These are phyloP conservation scores for Candida manassasensis DNA, from an alignment of 805 yeast genomes.

Conservation along the genomic window DNA sequence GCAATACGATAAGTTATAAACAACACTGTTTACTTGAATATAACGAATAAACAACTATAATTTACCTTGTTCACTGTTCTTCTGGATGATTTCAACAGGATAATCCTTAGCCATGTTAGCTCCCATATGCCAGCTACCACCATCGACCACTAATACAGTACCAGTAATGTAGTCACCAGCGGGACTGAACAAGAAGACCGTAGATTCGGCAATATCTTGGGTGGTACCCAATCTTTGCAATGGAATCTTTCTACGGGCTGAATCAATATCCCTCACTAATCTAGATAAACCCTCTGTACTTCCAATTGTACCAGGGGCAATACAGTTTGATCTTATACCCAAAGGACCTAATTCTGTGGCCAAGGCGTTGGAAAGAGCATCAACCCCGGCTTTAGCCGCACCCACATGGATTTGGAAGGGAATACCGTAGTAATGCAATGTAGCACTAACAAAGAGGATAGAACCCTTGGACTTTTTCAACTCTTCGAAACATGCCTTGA, in stretches of 20 bases:
- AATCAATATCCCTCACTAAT: conserved; percentile 29
- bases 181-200: conserved; percentile 75
- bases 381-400: conserved; percentile 96
- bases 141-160: conserved; percentile 79
- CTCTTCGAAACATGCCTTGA: conserved; percentile 35
- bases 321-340: conserved; percentile 75
- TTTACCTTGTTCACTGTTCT: background rate
- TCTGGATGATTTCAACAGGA: conserved; percentile 23
- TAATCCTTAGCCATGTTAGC: conserved; percentile 17
- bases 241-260: conserved; percentile 44
- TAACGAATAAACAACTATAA: conserved; percentile 1
- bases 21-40: too few relatives aligned
- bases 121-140: conserved; percentile 83
- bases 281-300: conserved; percentile 81
- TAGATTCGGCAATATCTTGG: conserved; percentile 80
- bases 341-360: conserved; percentile 90
- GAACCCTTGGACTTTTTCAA: conserved; percentile 40
- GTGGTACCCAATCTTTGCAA: conserved; percentile 64
- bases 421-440: conserved; percentile 41
- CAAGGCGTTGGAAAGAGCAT: conserved; percentile 73
- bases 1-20: too few relatives aligned
- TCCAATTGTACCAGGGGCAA: conserved; percentile 88
- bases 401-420: conserved; percentile 77
- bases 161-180: conserved; percentile 79
- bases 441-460: conserved; percentile 42